phyloP scores from a whole-genome alignment of 345 rosid genomes.

The Acer campestre region DNA sequence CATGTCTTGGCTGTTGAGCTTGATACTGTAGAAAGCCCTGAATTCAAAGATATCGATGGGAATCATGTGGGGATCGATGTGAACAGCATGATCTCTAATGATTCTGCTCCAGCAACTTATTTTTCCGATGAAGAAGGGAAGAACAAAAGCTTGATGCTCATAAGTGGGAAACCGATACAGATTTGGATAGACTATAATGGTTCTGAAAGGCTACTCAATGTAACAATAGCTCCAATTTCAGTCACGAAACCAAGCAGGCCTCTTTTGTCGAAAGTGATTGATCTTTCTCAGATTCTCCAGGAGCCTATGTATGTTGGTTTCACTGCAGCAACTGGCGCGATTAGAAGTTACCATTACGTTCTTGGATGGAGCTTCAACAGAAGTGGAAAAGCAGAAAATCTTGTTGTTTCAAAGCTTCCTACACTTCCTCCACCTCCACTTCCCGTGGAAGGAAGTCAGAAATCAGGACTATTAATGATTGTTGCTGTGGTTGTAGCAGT shows the following conservation, averaged over 20 bases:
- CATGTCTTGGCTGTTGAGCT: constrained; percentile 56
- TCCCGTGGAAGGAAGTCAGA: constrained; percentile 31
- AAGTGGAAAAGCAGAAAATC: constrained; percentile 44
- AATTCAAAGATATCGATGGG: constrained; percentile 43
- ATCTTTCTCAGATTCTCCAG: constrained; percentile 42
- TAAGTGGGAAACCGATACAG: constrained; percentile 45
- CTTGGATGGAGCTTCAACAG: constrained; percentile 67
- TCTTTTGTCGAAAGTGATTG: constrained; percentile 43
- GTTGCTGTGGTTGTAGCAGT: constrained; percentile 25
- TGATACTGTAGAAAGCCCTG: constrained; percentile 45
- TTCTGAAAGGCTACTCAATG: constrained; percentile 30
- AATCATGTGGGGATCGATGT: constrained; percentile 71
- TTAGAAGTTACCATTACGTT: constrained; percentile 41
- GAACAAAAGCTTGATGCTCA: constrained; percentile 35
- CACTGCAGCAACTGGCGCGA: constrained; percentile 49
- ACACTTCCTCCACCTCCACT: constrained; percentile 34
- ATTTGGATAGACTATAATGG: constrained; percentile 67
- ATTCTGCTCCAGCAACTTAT: constrained; percentile 43
- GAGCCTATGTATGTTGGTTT: constrained; percentile 54
- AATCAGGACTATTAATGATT: not conserved
- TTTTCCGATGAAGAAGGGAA: constrained; percentile 27
- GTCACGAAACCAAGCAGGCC: constrained; percentile 40
- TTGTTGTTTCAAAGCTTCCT: constrained; percentile 56
- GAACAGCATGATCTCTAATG: constrained; percentile 38
- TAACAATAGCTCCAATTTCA: constrained; percentile 49